Evolutionary conservation across 2,329 filamentous ascomycete genomes (phyloP), one percentile per base, ranked within the genome.

Genomic region (Colletotrichum spinosum): DNA sequence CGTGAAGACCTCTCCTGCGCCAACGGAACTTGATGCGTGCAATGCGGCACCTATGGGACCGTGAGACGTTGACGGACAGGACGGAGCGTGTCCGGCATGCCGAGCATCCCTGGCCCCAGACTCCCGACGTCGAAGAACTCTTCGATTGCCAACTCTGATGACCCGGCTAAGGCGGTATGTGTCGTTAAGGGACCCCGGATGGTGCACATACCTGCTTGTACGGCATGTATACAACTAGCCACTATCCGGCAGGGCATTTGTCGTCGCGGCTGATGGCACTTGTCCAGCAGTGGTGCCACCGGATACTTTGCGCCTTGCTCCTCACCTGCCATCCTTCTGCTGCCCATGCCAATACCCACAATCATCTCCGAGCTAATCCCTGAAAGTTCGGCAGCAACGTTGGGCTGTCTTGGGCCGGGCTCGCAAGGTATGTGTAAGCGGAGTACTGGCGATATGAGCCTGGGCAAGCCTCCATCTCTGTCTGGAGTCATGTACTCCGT

Each of bases 321-420:
- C 41, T n/a, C 35, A 34, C 51, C 52, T 17, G 13, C 57, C 48
- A 52, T 17, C 15, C 46, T 13, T 37, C 41, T 17, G 55, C 42
- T 35, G 52, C 10, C 12, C 38, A 25, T 25, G 25, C 25, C 25
- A 25, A 25, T 25, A 25, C 25, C 25, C 25, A 25, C 44, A 54
- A 66, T 69, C 68, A 70, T 69, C 65, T 69, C 60, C 58, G 65
- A 64, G 53, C 65, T 58, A 63, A 67, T 63, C 64, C 67, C 51
- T 66, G 44, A 46, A 53, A 52, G 48, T 11, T 52, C 48, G 57
- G 59, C 59, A 65, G 25, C 25, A 25, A 25, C 50, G 65, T 66
- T 55, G 57, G 44, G 58, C 42, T 52, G 37, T 57, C 58, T 66
- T 17, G 62, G 52, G 56, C 64, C 57, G 25, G 25, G 25, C 25